Evolutionary conservation across 768 basidiomycete species (phyloP), one percentile per base, ranked within the genome.

Genomic region (Rhizopogon sp.): DNA sequence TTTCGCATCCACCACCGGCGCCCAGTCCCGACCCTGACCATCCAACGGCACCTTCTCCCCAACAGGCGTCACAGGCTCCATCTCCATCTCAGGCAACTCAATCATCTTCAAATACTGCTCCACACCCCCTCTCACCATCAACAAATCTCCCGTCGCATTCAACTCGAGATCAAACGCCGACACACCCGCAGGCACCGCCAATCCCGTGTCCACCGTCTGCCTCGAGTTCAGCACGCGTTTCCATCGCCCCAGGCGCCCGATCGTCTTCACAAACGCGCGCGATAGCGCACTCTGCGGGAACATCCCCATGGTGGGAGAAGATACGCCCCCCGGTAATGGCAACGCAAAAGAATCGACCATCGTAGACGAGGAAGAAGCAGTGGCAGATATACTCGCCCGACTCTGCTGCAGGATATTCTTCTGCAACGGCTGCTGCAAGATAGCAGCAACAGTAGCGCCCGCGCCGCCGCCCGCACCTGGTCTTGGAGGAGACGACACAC

Each of bases 161-260:
- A 80, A 62, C 64, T 88, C 88, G 42, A 90, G 67, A 62, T 90
- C 87, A 64, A 90, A 87, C 6, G 85, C 83, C 2, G 87, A 85
- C 1, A 84, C 78, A 56, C 81, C 82, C n/a, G 70, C 65, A 17
- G 71, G 65, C 3, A 71, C 56, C 1, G 70, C 67, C 10, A 72
- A 66, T 6, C 70, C 71, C 17, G 76, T 70, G 37, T 72, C 69
- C 39, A 71, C 59, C 17, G 68, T 60, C 22, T 67, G 66, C 5
- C 77, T 67, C 37, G 74, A 70, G 60, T 88, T 84, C 50, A 93
- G 67, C 29, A 89, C 90, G 6, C 92, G 83, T 63, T 80, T 88
- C 88, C 92, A 88, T 9, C 88, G 75, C 1, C 92, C 92, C 16
- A 95, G 71, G 5, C 88, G 80, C 5, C 92, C 90, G 29, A 93